Percentiles rank a stretch among this genome's conserved stretches.
These are phyloP conservation scores for Trichophyton benhamiae DNA, from an alignment of 2,329 filamentous ascomycete genomes.

Conservation along the genomic window DNA sequence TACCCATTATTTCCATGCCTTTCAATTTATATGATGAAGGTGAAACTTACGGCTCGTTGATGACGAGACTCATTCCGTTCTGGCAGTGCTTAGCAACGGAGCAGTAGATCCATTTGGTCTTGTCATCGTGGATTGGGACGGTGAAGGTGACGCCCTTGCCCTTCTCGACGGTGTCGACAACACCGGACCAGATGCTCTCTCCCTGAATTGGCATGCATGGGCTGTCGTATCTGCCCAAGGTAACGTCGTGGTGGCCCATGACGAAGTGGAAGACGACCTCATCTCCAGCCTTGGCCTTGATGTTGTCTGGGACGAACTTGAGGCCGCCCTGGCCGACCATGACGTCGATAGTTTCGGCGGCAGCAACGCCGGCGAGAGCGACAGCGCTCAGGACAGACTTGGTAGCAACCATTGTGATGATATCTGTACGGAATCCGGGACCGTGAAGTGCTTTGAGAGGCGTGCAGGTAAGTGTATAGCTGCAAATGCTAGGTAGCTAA, in stretches of 20 bases:
- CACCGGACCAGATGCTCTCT: conserved; percentile 11
- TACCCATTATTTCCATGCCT: background rate
- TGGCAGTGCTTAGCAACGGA: conserved; percentile 40
- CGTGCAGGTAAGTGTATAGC: background rate
- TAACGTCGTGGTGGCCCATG: conserved; percentile 9
- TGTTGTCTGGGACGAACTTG: conserved; percentile 5
- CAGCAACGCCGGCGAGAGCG: conserved; percentile 4
- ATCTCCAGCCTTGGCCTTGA: conserved; percentile 7
- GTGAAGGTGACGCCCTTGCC: conserved; percentile 26
- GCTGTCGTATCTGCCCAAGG: conserved; percentile 4
- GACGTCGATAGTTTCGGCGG: conserved; percentile 8
- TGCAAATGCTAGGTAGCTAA: background rate
- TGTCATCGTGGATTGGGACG: conserved; percentile 34
- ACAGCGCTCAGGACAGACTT: conserved; percentile 1
- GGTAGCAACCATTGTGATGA: conserved; percentile 1
- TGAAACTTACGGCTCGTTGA: conserved; percentile 35
- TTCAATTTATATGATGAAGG: background rate
- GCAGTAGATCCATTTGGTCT: conserved; percentile 42
- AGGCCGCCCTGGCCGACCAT: conserved; percentile 9
- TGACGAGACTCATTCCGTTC: conserved; percentile 39
- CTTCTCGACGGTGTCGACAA: conserved; percentile 8
- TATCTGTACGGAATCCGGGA: background rate
- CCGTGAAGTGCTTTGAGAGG: background rate
- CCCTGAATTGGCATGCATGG: conserved; percentile 6
- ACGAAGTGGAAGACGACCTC: conserved; percentile 11